Evolutionary conservation across 768 basidiomycete genomes (phyloP).

Genomic region (Glaciozyma martinii): DNA sequence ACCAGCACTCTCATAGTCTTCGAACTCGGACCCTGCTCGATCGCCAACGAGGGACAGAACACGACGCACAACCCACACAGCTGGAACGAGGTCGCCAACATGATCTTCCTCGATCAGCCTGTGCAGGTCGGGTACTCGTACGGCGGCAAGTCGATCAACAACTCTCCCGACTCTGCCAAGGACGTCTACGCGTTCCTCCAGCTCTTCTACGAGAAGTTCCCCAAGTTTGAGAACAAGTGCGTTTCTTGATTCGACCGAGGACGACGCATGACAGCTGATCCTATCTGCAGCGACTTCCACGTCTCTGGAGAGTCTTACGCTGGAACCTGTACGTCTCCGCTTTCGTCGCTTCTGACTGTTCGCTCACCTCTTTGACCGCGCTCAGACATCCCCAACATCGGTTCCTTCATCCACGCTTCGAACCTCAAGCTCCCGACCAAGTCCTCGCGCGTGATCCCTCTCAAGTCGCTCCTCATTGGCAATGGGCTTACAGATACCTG

Average conservation of each 20-base stretch:
- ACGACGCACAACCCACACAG: conserved; percentile 65
- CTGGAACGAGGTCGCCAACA: conserved; percentile 59
- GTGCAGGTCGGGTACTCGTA: conserved; percentile 88
- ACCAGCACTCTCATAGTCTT: conserved; percentile 45
- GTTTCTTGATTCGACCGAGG: conserved; percentile 71
- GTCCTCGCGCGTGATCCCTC: conserved; percentile 25
- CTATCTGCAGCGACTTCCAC: conserved; percentile 34
- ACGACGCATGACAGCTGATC: no score
- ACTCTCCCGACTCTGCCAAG: conserved; percentile 72
- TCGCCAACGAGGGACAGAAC: conserved; percentile 60
- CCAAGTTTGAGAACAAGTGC: conserved; percentile 52
- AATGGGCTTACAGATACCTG: conserved; percentile 47
- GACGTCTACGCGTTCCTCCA: conserved; percentile 75
- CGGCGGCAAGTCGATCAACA: conserved; percentile 62
- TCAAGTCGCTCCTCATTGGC: conserved; percentile 68
- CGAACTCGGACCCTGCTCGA: conserved; percentile 79
- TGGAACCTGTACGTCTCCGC: conserved; percentile 40
- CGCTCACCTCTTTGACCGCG: background rate
- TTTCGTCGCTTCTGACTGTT: background rate
- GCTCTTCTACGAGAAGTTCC: conserved; percentile 67
- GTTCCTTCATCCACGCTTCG: conserved; percentile 65
- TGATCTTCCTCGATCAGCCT: conserved; percentile 50
- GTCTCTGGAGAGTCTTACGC: conserved; percentile 45
- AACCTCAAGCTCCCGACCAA: conserved; percentile 49
- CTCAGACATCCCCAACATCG: conserved; percentile 76